These are phyloP conservation scores for Leccinellum luteum DNA, from an alignment of 768 basidiomycete genomes.

Conservation along the genomic window DNA sequence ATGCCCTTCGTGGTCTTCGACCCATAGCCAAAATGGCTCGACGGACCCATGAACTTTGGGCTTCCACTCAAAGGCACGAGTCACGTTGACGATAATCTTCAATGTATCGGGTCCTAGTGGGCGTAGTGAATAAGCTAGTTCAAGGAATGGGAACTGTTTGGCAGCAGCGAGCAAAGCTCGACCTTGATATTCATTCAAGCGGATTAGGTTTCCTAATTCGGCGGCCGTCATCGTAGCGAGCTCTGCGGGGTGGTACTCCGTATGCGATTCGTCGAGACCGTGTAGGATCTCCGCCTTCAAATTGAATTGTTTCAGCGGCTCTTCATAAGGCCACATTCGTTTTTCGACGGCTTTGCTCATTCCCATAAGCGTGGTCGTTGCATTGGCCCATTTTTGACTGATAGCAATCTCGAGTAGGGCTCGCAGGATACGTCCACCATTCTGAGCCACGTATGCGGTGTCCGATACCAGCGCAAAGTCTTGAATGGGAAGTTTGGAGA, in stretches of 20 bases:
- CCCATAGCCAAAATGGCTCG: conserved; percentile 96
- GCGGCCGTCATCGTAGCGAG: conserved; percentile 63
- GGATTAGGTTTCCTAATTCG: conserved; percentile 76
- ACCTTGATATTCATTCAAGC: conserved; percentile 85
- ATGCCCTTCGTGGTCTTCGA: conserved; percentile 82
- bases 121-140: conserved; percentile 64
- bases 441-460: conserved; percentile 90
- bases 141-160: conserved; percentile 76
- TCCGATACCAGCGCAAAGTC: conserved; percentile 98
- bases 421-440: conserved; percentile 91
- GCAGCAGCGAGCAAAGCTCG: conserved; percentile 74
- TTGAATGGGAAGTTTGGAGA: conserved; percentile 76
- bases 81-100: conserved; percentile 63
- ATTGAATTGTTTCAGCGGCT: conserved; percentile 80
- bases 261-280: conserved; percentile 75
- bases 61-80: conserved; percentile 78
- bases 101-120: conserved; percentile 86
- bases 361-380: conserved; percentile 74
- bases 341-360: conserved; percentile 94
- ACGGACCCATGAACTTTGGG: conserved; percentile 64
- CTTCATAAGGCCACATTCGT: conserved; percentile 92
- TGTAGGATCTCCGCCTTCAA: conserved; percentile 77
- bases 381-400: conserved; percentile 87
- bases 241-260: conserved; percentile 74
- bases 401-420: conserved; percentile 93